Evolutionary conservation across 148 eudicot genomes (phyloP), one percentile per base, ranked within the genome.

Genomic region (Dianthus caryophyllus): DNA sequence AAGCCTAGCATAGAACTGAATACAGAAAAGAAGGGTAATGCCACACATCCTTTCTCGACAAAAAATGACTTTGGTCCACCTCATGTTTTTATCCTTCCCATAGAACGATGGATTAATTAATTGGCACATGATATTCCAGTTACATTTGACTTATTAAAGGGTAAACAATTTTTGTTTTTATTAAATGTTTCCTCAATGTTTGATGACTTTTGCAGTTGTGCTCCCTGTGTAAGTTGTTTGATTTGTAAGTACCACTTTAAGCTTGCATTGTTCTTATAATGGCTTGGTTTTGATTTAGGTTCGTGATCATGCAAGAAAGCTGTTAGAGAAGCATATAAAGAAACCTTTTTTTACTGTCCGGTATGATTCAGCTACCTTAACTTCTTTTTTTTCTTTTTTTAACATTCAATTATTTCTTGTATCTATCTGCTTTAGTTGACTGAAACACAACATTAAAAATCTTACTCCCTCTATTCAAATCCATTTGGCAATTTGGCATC

Each of bases 291-390:
- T 71, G 48, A 24, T 59, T 20, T 72, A 94, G 99, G 99, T 94
- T 61, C 85, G 97, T 27, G 99, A 94, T 38, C 97, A 94, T 84
- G 99, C 88, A 30, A 86, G 97, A 58, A 94, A 90, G 76, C 88
- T 94, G 76, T 57, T 94, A 76, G 99, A 94, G 83, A 94, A 94
- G 77, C 93, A 77, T 68, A 41, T 90, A 29, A 81, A 78, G 80
- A 94, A 88, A 74, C 99, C 99, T 27, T 94, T 94, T 76, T 94
- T 94, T 77, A 83, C 75, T 82, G 83, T 77, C 66, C 83, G 99
- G 98, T 88, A 75, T 72, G 61, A 74, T 27, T 64, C 2, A 61
- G 24, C 56, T 62, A 36, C 18, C 30, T 38, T n/a, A n/a, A n/a
- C 8, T 36, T 55, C 9, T 24, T 17, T 25, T 71, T 17, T 36